Percentiles rank a stretch among this genome's conserved stretches.
Evolutionary conservation across 108 stramenopile genomes (phyloP).

Genomic region (Cyclotella atomus): DNA sequence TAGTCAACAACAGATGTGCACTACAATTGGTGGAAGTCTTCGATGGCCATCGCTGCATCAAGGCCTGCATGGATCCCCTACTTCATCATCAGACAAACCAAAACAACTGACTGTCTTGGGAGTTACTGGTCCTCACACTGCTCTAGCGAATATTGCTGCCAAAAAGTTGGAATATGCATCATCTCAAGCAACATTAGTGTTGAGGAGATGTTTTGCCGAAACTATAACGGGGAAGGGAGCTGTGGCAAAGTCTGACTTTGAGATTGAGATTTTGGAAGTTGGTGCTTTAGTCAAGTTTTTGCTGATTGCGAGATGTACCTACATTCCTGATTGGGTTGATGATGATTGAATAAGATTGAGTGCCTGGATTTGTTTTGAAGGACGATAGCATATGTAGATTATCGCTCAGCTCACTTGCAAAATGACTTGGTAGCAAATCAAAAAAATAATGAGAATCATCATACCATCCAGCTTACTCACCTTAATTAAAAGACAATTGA

Average conservation of each 20-base stretch:
- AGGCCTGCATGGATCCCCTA: slow-evolving; percentile 29
- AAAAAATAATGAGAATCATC: no score
- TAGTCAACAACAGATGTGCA: no score
- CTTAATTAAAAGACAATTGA: no score
- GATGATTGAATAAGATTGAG: slow-evolving; percentile 38
- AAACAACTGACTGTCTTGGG: slow-evolving; percentile 41
- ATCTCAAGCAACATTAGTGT: slow-evolving; percentile 66
- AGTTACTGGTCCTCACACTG: slow-evolving; percentile 48
- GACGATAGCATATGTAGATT: no score
- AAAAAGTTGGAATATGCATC: slow-evolving; percentile 82
- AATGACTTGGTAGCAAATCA: no score
- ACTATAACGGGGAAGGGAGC: slow-evolving; percentile 37
- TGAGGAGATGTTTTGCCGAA: slow-evolving; percentile 71
- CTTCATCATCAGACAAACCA: background rate
- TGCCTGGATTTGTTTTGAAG: no score
- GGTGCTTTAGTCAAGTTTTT: slow-evolving; percentile 76
- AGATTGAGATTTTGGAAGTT: slow-evolving; percentile 76
- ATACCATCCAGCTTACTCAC: no score
- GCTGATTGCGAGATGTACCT: slow-evolving; percentile 67
- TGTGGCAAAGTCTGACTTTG: slow-evolving; percentile 62
- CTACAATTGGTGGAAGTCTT: slow-evolving; percentile 26
- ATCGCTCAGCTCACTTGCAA: no score
- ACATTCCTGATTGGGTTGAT: slow-evolving; percentile 76
- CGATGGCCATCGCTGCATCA: slow-evolving; percentile 40
- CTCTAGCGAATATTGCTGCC: slow-evolving; percentile 64